Evolutionary conservation across 2,329 filamentous ascomycete genomes (phyloP), one percentile per base, ranked within the genome.

Genomic region (Trichoderma atrobrunneum): DNA sequence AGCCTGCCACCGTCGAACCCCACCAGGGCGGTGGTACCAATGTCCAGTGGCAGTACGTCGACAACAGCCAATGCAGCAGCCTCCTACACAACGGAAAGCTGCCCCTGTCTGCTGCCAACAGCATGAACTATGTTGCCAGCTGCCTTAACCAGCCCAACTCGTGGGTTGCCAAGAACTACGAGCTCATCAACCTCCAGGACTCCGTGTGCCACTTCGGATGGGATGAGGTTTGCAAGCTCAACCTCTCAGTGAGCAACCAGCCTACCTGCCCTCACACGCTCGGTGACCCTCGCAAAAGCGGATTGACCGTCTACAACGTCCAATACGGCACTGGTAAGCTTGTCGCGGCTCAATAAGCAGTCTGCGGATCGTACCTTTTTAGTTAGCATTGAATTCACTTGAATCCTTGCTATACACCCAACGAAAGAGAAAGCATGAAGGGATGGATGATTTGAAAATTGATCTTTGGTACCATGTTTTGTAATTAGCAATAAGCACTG

Each of bases 51-150:
- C 82, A 87, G 77, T 79, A 82, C 39, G 84, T 87, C 68, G 79
- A 83, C 72, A 81, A 85, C 72, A 80, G 80, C 64, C 81, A 86
- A 70, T 90, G 88, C 79, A 78, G 79, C 57, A 77, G 82, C 76
- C 82, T 90, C 70, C 81, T 91, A 73, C 77, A 84, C 66, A 82
- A 81, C 64, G 79, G 81, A 79, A 87, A 86, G 81, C 81, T 90
- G 48, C 85, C 87, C 7, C 84, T 90, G 62, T 84, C 83, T 66
- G 87, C 87, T 3, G 78, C 86, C 76, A 89, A 89, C 84, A 86
- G 85, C 80, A 88, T 89, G 82, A 85, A 87, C 80, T 88, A 83
- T 74, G 77, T 88, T 8, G 78, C 83, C 66, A 81, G 80, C 73
- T 88, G 87, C 78, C 79, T 87, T 14, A 78, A 77, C 16, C 75